Evolutionary conservation across 805 yeast genomes (phyloP), one percentile per base, ranked within the genome.

Genomic region (Wickerhamomyces mucosus): DNA sequence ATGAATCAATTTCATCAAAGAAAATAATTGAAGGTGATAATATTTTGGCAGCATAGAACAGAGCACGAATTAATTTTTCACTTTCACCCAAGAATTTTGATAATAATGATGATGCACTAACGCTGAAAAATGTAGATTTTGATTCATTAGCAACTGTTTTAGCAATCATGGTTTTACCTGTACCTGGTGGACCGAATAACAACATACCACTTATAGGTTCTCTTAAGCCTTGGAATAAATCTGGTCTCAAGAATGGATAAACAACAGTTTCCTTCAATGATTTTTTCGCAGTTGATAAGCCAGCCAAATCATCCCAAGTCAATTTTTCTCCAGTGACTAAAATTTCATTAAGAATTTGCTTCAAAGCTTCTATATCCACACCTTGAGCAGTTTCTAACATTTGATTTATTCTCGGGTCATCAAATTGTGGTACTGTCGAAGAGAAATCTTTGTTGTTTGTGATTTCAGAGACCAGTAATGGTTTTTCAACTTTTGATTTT

Each of bases 141-240:
- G 95, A 80, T 59, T 92, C 97, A 3, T 94, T 83, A 3, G 96
- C 97, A 3, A 92, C 96, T 0, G 97, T 95, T 41, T 95, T 67
- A 0, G 96, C 96, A 43, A 89, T 68, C 97, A 89, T 88, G 1
- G 96, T 88, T 51, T 92, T 89, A 35, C 97, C 97, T 0, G 97
- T 89, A n/a, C 98, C 98, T 0, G 97, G 96, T 3, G 98, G 97
- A 0, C 98, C 98, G 61, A 86, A 89, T 26, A 89, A 58, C 15
- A 89, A 64, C 94, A 92, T 85, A n/a, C 97, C 97, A 36, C 94
- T 62, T 0, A 94, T 88, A 0, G 97, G 97, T 58, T 88, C 96
- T 43, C 96, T 66, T 32, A 89, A 60, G 0, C 96, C 97, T 37
- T 74, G 71, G 52, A 89, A 92, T 35, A 89, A 63, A 56, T 89